Conservation (phyloP, 495 filamentous ascomycete species). For the Pseudoneurospora amorphoporcata region DNA sequence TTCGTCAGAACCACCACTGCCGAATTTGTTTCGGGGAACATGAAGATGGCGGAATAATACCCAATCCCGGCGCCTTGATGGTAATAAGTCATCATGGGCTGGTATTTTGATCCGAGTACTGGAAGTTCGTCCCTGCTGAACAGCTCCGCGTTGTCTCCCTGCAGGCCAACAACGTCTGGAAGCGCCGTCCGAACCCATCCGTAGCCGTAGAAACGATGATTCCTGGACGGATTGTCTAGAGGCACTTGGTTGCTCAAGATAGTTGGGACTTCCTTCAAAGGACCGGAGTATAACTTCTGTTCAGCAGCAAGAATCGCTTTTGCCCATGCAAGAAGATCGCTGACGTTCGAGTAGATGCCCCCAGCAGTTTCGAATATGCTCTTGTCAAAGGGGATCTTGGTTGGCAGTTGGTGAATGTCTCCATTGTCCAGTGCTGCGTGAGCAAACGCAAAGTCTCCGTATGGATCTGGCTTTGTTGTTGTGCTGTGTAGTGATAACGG, state of each 20-base stretch:
- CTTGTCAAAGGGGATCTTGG: conserved; percentile 6
- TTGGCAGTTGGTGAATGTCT: neutral
- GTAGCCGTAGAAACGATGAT: conserved; percentile 3
- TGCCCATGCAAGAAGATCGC: conserved; percentile 5
- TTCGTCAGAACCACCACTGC: conserved; percentile 21
- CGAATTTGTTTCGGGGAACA: conserved; percentile 19
- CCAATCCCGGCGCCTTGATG: conserved; percentile 19
- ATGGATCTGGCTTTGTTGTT: neutral
- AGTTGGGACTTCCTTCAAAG: neutral
- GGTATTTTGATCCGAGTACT: conserved; percentile 6
- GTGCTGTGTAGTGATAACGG: conserved; percentile 1
- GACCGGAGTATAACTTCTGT: neutral
- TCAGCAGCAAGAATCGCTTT: neutral
- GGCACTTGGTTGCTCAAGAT: conserved; percentile 6
- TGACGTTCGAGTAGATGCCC: conserved; percentile 6
- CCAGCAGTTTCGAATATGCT: conserved; percentile 10
- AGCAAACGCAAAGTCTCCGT: conserved; percentile 1
- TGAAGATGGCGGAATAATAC: conserved; percentile 6
- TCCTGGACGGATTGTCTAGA: neutral
- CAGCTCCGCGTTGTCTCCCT: conserved; percentile 10
- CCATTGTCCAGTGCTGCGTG: conserved; percentile 1
- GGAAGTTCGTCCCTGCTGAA: conserved; percentile 2
- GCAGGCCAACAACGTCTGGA: conserved; percentile 4
- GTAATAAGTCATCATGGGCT: conserved; percentile 11
- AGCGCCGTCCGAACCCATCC: conserved; percentile 10